These are phyloP conservation scores for Coemansia sp. DNA, from an alignment of 192 early-diverging fungal species.

Conservation along the genomic window DNA sequence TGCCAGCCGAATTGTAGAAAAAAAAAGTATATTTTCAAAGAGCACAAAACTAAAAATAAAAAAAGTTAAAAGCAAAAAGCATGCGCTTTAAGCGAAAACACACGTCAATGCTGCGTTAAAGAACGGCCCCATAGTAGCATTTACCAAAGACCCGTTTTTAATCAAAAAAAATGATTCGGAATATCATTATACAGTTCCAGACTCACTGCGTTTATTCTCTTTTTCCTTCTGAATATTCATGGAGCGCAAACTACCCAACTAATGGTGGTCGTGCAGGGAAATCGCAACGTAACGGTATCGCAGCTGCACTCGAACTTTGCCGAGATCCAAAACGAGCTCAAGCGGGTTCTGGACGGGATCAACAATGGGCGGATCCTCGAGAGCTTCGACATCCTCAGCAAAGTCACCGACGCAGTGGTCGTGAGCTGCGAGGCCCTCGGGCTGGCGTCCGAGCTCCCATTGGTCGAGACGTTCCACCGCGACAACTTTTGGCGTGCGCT, in stretches of 20 bases:
- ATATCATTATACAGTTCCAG: too few relatives aligned
- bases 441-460: slow-evolving; percentile 59
- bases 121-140: not conserved
- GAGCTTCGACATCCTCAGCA: slow-evolving; percentile 69
- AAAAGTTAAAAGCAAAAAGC: not conserved
- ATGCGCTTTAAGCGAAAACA: not conserved
- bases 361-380: slow-evolving; percentile 59
- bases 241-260: not conserved
- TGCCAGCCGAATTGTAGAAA: not conserved
- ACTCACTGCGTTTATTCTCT: too few relatives aligned
- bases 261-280: not conserved
- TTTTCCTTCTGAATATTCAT: too few relatives aligned
- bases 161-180: not conserved
- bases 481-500: slow-evolving; percentile 72
- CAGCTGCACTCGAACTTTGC: slow-evolving; percentile 49
- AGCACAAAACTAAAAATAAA: not conserved
- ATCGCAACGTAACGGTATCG: slow-evolving; percentile 23
- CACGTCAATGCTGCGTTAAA: not conserved
- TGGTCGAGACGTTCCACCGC: slow-evolving; percentile 57
- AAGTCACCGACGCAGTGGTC: slow-evolving; percentile 63
- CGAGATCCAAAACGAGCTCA: slow-evolving; percentile 63
- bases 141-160: not conserved
- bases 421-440: slow-evolving; percentile 67
- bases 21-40: not conserved
- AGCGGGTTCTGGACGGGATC: slow-evolving; percentile 63